phyloP scores from a whole-genome alignment of 192 early-diverging fungal genomes.

The Podila epicladia region DNA sequence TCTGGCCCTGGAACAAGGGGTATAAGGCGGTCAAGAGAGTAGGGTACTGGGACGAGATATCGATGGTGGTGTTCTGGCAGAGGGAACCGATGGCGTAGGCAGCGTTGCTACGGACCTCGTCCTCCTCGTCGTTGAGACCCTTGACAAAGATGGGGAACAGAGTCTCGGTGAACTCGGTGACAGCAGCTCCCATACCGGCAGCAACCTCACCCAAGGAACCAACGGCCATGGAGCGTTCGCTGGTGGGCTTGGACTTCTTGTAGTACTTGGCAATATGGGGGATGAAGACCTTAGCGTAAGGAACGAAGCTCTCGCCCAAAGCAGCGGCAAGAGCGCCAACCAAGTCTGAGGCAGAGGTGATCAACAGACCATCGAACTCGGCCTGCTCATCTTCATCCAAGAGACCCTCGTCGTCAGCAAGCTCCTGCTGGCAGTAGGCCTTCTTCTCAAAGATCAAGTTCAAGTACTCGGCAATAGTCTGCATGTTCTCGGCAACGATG shows the following conservation, averaged over 20 bases:
- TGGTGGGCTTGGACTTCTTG: slow-evolving; percentile 68
- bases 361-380: slow-evolving; percentile 81
- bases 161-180: slow-evolving; percentile 63
- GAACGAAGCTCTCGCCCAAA: slow-evolving; percentile 74
- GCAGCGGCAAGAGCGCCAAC: slow-evolving; percentile 79
- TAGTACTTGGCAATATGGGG: slow-evolving; percentile 81
- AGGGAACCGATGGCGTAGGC: slow-evolving; percentile 82
- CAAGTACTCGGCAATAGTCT: slow-evolving; percentile 9
- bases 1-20: slow-evolving; percentile 67
- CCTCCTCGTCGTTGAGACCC: slow-evolving; percentile 74
- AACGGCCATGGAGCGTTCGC: slow-evolving; percentile 88
- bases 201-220: slow-evolving; percentile 84
- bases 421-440: slow-evolving; percentile 71
- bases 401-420: slow-evolving; percentile 64
- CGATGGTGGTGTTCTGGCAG: slow-evolving; percentile 59
- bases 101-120: slow-evolving; percentile 86
- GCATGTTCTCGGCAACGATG: slow-evolving; percentile 54
- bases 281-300: slow-evolving; percentile 77
- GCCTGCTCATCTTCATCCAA: slow-evolving; percentile 82
- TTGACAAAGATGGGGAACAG: slow-evolving; percentile 74
- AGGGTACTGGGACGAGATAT: slow-evolving; percentile 60
- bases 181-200: slow-evolving; percentile 64
- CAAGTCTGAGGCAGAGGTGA: slow-evolving; percentile 79
- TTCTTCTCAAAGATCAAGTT: slow-evolving; percentile 72
- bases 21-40: slow-evolving; percentile 69